Conservation (phyloP, 352 stramenopile genomes). For the Pythium coloratum region DNA sequence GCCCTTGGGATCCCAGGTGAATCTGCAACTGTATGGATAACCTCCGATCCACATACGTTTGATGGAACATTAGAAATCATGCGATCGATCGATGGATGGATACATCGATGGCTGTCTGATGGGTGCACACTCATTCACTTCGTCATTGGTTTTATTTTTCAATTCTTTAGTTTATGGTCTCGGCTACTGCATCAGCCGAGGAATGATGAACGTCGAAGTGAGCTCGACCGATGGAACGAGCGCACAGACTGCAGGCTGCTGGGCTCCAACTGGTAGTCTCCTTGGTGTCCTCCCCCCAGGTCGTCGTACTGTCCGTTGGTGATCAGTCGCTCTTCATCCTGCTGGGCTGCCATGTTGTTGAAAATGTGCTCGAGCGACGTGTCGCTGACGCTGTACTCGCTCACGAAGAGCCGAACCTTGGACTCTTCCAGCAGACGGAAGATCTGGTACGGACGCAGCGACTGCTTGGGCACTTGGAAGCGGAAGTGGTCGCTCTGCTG, state of each 20-base stretch:
- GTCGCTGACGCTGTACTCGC: slow-evolving; percentile 87
- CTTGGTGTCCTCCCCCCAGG: not conserved
- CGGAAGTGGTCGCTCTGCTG: slow-evolving; percentile 68
- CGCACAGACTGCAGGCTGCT: slow-evolving; percentile 43
- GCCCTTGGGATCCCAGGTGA: too few relatives aligned
- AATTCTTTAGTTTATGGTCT: not conserved
- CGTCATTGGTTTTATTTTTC: not conserved
- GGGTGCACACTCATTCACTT: not conserved
- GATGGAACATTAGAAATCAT: not conserved
- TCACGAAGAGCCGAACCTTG: slow-evolving; percentile 57
- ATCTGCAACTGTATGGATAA: too few relatives aligned
- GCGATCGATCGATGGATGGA: not conserved
- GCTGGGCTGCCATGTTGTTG: slow-evolving; percentile 83
- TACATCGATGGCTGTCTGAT: not conserved
- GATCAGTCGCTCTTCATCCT: slow-evolving; percentile 53
- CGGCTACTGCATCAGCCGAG: not conserved
- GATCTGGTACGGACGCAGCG: slow-evolving; percentile 44
- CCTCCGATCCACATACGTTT: too few relatives aligned
- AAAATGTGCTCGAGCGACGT: slow-evolving; percentile 92
- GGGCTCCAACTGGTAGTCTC: slow-evolving; percentile 19
- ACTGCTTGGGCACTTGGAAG: slow-evolving; percentile 69
- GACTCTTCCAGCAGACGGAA: slow-evolving; percentile 74
- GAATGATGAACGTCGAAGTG: slow-evolving; percentile 27
- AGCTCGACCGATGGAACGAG: slow-evolving; percentile 43
- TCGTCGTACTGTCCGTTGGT: slow-evolving; percentile 41